phyloP scores from a whole-genome alignment of 2,329 filamentous ascomycete species.

The Cordyceps tenuipes region DNA sequence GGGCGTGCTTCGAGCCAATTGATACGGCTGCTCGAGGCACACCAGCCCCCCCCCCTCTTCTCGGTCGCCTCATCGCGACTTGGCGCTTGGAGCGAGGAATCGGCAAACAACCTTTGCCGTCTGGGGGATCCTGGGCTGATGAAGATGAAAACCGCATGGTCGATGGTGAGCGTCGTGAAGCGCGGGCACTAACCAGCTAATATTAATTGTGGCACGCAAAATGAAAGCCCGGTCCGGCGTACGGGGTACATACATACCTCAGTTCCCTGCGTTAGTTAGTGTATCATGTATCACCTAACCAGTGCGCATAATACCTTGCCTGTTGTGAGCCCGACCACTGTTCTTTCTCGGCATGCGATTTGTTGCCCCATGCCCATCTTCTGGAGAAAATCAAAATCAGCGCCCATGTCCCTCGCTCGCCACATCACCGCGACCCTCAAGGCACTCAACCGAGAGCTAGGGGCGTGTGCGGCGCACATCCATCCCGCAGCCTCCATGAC shows the following conservation, averaged over 20 bases:
- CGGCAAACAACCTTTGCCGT: neutral
- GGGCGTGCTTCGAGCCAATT: neutral
- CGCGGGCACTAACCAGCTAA: too few species aligned
- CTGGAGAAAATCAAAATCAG: neutral
- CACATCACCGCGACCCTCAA: neutral
- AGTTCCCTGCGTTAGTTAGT: too few species aligned
- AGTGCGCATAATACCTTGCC: too few species aligned
- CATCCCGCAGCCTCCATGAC: neutral
- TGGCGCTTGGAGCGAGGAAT: neutral
- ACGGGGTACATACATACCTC: too few species aligned
- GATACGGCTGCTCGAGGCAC: neutral
- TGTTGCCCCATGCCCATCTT: neutral
- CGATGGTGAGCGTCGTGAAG: too few species aligned
- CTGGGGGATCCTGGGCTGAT: neutral
- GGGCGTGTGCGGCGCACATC: neutral
- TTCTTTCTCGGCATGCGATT: neutral
- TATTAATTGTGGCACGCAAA: too few species aligned
- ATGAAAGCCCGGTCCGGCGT: too few species aligned
- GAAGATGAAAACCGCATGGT: neutral
- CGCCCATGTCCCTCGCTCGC: neutral
- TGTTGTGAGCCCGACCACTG: neutral
- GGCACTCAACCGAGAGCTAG: neutral
- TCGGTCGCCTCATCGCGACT: neutral
- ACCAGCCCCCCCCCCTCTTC: neutral
- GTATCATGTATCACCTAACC: too few species aligned